A percentile compares a stretch with the other conserved stretches of the same genome.
These are phyloP conservation scores for Elongisporangium anandrum DNA, from an alignment of 352 stramenopile genomes.

Conservation along the genomic window DNA sequence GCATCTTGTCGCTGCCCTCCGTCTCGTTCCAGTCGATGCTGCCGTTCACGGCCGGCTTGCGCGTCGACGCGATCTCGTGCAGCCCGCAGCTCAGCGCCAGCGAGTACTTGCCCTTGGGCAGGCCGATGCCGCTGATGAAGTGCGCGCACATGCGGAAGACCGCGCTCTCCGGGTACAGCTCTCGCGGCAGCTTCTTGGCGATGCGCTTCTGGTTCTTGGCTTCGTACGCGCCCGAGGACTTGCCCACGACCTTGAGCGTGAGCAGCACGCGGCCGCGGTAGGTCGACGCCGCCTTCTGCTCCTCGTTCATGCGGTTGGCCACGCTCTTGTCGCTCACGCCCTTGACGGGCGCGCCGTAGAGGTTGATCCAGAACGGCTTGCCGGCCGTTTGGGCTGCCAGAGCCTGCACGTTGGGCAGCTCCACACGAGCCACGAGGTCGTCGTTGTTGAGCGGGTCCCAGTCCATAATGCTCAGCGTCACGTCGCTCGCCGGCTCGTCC, in stretches of 20 bases:
- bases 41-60: slow-evolving; percentile 54
- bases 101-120: slow-evolving; percentile 49
- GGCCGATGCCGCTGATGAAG: slow-evolving; percentile 53
- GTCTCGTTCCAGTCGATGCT: slow-evolving; percentile 79
- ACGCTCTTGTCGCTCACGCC: slow-evolving; percentile 38
- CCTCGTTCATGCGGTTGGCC: slow-evolving; percentile 56
- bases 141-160: slow-evolving; percentile 69
- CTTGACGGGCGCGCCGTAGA: slow-evolving; percentile 64
- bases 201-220: slow-evolving; percentile 67
- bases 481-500: slow-evolving; percentile 7
- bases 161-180: slow-evolving; percentile 41
- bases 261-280: slow-evolving; percentile 81
- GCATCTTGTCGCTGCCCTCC: slow-evolving; percentile 63
- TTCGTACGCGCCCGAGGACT: slow-evolving; percentile 59
- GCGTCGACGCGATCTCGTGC: slow-evolving; percentile 42
- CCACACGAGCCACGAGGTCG: slow-evolving; percentile 54
- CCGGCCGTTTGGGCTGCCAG: slow-evolving; percentile 21
- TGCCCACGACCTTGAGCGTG: slow-evolving; percentile 40
- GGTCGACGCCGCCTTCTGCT: slow-evolving; percentile 48
- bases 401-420: slow-evolving; percentile 31
- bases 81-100: slow-evolving; percentile 54
- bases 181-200: slow-evolving; percentile 35
- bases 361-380: slow-evolving; percentile 65
- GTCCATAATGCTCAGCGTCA: slow-evolving; percentile 59
- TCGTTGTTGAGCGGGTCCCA: slow-evolving; percentile 63